Conservation (phyloP, 345 rosid species). For the Capsella bursapastoris region DNA sequence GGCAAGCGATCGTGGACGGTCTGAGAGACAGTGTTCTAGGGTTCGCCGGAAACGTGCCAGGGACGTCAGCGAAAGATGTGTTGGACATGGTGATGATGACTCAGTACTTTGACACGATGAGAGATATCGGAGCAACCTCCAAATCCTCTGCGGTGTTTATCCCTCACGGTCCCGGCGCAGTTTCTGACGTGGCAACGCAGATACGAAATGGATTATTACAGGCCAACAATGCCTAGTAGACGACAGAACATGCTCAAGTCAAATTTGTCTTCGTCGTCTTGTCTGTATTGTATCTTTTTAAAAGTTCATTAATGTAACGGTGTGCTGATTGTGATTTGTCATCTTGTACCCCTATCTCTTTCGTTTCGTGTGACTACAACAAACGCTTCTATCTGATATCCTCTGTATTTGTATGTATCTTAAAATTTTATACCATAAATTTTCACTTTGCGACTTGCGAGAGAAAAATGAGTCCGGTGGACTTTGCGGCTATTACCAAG, state of each 20-base stretch:
- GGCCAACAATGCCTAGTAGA: slow-evolving; percentile 23
- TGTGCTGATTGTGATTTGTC: background rate
- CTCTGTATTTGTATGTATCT: no score
- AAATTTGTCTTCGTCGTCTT: slow-evolving; percentile 5
- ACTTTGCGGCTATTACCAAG: background rate
- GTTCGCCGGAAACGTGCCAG: slow-evolving; percentile 59
- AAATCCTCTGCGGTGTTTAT: slow-evolving; percentile 46
- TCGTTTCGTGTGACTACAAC: background rate
- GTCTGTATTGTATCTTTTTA: background rate
- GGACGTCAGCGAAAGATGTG: slow-evolving; percentile 52
- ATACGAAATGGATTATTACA: slow-evolving; percentile 50
- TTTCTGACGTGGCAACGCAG: slow-evolving; percentile 46
- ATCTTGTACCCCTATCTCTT: background rate
- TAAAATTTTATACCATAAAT: no score
- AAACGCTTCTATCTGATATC: background rate
- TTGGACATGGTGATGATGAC: slow-evolving; percentile 51
- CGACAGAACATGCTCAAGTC: slow-evolving; percentile 11
- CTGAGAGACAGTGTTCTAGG: slow-evolving; percentile 64
- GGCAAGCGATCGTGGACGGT: slow-evolving; percentile 67
- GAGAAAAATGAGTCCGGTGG: background rate
- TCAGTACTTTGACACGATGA: slow-evolving; percentile 52
- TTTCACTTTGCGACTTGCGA: background rate
- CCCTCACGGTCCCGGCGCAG: slow-evolving; percentile 52
- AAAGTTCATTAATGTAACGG: background rate
- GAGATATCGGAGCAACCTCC: slow-evolving; percentile 47